Evolutionary conservation across 2,329 filamentous ascomycete species (phyloP).

Genomic region (Microcyclospora pomicola): DNA sequence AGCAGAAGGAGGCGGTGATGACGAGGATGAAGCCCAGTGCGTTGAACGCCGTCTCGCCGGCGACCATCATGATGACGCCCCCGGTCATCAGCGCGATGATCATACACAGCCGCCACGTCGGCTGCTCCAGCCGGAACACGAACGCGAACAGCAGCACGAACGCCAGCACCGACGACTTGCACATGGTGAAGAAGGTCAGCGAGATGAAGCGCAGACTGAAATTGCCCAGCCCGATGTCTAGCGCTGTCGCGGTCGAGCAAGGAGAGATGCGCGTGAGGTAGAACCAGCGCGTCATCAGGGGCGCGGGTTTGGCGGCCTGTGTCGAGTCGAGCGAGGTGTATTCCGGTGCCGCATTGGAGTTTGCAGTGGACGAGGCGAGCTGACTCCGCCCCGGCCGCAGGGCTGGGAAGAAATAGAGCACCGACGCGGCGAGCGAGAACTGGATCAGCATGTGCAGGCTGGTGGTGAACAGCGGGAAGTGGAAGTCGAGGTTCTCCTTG

Average conservation of each 20-base stretch:
- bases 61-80: slow-evolving; percentile 96
- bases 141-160: slow-evolving; percentile 96
- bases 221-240: slow-evolving; percentile 93
- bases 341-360: background rate
- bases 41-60: slow-evolving; percentile 83
- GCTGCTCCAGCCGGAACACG: slow-evolving; percentile 76
- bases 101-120: slow-evolving; percentile 68
- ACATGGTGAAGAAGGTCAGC: slow-evolving; percentile 98
- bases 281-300: slow-evolving; percentile 72
- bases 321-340: slow-evolving; percentile 4
- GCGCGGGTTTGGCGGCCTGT: slow-evolving; percentile 17
- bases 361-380: slow-evolving; percentile 9
- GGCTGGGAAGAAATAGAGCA: slow-evolving; percentile 71
- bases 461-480: slow-evolving; percentile 89
- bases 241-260: slow-evolving; percentile 79
- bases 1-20: slow-evolving; percentile 88
- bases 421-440: slow-evolving; percentile 61
- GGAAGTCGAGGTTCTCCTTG: slow-evolving; percentile 69
- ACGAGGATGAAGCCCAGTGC: slow-evolving; percentile 78
- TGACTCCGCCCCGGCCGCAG: slow-evolving; percentile 52
- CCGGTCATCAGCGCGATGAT: slow-evolving; percentile 87
- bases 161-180: slow-evolving; percentile 89
- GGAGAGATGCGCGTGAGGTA: slow-evolving; percentile 85
- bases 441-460: slow-evolving; percentile 93
- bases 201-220: slow-evolving; percentile 93